Conservation (phyloP, 495 filamentous ascomycete species). For the Talaromyces proteolyticus region DNA sequence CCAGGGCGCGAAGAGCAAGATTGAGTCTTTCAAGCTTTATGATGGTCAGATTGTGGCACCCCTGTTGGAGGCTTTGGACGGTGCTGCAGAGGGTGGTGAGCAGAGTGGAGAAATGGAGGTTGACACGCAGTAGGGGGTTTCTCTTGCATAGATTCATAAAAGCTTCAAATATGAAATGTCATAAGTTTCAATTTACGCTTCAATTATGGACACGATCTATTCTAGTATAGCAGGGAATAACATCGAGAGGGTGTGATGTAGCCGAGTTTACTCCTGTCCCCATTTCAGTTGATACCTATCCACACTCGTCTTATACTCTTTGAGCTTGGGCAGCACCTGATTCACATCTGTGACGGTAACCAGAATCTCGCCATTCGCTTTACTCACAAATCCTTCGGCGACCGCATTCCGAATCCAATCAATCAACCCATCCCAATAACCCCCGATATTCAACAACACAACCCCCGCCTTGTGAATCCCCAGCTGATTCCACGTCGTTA, state of each 20-base stretch:
- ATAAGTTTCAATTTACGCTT: too few species aligned
- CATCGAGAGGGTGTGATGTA: too few species aligned
- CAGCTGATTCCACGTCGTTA: conserved; percentile 95
- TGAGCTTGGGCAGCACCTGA: conserved; percentile 64
- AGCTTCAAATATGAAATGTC: neutral
- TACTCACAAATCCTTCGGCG: conserved; percentile 65
- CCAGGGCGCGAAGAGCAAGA: conserved; percentile 41
- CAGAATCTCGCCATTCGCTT: conserved; percentile 64
- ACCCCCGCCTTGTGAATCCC: conserved; percentile 85
- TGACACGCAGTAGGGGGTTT: conserved; percentile 37
- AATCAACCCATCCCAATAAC: conserved; percentile 85
- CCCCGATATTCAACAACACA: conserved; percentile 76
- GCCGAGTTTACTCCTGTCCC: conserved; percentile 64
- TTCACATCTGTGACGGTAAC: conserved; percentile 66
- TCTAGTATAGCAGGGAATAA: too few species aligned
- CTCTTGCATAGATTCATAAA: neutral
- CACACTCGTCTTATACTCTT: conserved; percentile 67
- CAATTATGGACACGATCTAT: too few species aligned
- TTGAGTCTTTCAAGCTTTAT: conserved; percentile 85
- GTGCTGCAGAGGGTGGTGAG: conserved; percentile 61
- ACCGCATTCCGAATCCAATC: conserved; percentile 78
- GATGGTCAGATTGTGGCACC: conserved; percentile 78
- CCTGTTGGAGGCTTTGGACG: conserved; percentile 61
- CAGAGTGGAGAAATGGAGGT: conserved; percentile 75
- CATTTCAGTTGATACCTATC: conserved; percentile 77